Evolutionary conservation across 1,139 yeast species (phyloP).

Genomic region (Lodderomyces pseudojiufengensis): DNA sequence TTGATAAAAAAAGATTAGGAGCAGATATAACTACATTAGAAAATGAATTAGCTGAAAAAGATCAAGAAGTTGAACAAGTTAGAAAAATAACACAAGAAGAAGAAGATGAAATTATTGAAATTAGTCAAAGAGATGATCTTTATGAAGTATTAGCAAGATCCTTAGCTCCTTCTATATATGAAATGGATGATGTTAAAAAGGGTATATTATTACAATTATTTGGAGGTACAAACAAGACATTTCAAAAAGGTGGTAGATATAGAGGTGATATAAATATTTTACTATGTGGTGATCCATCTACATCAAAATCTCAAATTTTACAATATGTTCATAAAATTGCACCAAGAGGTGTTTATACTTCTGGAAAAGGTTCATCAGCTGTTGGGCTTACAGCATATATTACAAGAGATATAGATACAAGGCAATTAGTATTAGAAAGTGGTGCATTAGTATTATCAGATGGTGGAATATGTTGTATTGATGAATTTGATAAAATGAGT

Average conservation of each 20-base stretch:
- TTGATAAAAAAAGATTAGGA: constrained; percentile 78
- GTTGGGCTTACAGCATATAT: constrained; percentile 98
- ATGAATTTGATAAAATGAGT: constrained; percentile 96
- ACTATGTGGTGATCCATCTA: constrained; percentile 97
- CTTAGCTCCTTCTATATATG: constrained; percentile 92
- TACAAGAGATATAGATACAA: constrained; percentile 90
- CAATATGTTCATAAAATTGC: constrained; percentile 96
- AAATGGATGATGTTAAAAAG: constrained; percentile 93
- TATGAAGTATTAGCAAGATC: constrained; percentile 90
- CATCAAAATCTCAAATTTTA: constrained; percentile 89
- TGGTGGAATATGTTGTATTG: constrained; percentile 98
- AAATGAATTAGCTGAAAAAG: constrained; percentile 44
- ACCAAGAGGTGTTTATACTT: constrained; percentile 95
- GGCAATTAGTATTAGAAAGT: constrained; percentile 86
- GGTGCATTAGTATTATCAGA: constrained; percentile 97
- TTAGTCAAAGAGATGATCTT: constrained; percentile 68
- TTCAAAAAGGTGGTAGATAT: constrained; percentile 87
- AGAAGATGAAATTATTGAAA: constrained; percentile 55
- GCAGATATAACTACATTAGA: constrained; percentile 68
- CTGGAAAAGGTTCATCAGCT: constrained; percentile 98
- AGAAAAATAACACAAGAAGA: constrained; percentile 70
- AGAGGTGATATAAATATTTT: constrained; percentile 92
- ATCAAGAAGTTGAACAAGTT: constrained; percentile 72
- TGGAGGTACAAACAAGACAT: constrained; percentile 92
- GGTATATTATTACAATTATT: constrained; percentile 88